Evolutionary conservation across 2,329 filamentous ascomycete species (phyloP).

Genomic region (Orbilia javanica): DNA sequence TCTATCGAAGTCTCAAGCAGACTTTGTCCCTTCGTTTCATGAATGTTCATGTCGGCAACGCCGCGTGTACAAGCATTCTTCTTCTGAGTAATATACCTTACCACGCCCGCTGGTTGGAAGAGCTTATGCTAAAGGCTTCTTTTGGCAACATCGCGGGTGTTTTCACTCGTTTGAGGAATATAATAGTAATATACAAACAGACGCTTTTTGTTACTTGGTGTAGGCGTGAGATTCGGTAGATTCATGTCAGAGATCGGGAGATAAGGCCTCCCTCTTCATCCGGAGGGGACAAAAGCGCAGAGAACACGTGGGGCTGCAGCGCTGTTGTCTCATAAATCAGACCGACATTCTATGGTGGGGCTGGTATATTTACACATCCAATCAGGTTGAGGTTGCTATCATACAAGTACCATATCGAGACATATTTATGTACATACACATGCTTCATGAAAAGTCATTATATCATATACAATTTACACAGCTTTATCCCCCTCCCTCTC

Average conservation of each 20-base stretch:
- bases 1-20: conserved; percentile 34
- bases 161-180: conserved; percentile 39
- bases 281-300: background rate
- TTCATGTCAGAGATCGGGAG: background rate
- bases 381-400: background rate
- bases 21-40: conserved; percentile 38
- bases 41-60: background rate
- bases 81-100: conserved; percentile 17
- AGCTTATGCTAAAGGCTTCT: conserved; percentile 25
- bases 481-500: conserved; percentile 5
- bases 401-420: background rate
- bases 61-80: background rate
- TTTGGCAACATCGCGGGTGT: conserved; percentile 31
- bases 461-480: conserved; percentile 1
- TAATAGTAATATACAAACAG: conserved; percentile 34
- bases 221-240: conserved; percentile 4
- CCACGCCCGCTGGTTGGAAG: conserved; percentile 5
- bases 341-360: no score
- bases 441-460: background rate
- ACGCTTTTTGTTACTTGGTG: background rate
- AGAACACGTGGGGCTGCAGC: background rate
- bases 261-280: background rate
- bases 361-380: background rate
- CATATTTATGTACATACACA: no score
- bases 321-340: no score